A percentile compares a stretch with the other conserved stretches of the same genome.
Evolutionary conservation across 768 basidiomycete genomes (phyloP).

Genomic region (Ephemerocybe angulata): DNA sequence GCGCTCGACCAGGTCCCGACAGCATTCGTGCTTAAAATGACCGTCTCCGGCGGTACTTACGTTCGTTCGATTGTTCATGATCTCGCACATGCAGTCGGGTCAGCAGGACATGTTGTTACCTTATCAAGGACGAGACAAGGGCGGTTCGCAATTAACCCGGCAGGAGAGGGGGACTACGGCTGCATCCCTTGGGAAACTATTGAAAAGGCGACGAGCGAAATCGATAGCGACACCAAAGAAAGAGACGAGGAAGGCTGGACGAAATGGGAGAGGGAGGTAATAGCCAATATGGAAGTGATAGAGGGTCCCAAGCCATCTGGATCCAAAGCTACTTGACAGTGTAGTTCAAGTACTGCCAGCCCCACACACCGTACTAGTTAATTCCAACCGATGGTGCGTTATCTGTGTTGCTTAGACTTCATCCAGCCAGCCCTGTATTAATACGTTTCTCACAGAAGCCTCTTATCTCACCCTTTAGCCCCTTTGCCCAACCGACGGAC

Average conservation of each 20-base stretch:
- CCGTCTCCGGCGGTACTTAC: slow-evolving; percentile 94
- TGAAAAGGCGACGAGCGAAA: slow-evolving; percentile 50
- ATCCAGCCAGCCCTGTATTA: no score
- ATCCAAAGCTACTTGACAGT: no score
- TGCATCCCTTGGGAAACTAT: slow-evolving; percentile 80
- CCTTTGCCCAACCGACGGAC: no score
- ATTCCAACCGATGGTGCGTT: no score
- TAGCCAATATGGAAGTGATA: slow-evolving; percentile 62
- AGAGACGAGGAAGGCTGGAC: slow-evolving; percentile 64
- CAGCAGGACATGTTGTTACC: slow-evolving; percentile 91
- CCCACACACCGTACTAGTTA: no score
- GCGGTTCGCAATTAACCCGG: slow-evolving; percentile 51
- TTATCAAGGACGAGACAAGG: slow-evolving; percentile 89
- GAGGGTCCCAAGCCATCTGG: slow-evolving; percentile 24
- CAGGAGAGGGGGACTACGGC: slow-evolving; percentile 47
- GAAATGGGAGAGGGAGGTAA: slow-evolving; percentile 81
- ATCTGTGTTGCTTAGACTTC: no score
- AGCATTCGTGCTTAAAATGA: slow-evolving; percentile 87
- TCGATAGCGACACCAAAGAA: slow-evolving; percentile 34
- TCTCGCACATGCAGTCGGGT: slow-evolving; percentile 76
- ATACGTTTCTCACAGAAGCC: no score
- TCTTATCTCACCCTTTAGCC: no score
- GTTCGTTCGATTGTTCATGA: slow-evolving; percentile 96
- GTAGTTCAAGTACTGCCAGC: no score
- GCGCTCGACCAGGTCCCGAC: slow-evolving; percentile 47